These are phyloP conservation scores for Yarrowia sp. DNA, from an alignment of 805 yeast species.

Conservation along the genomic window DNA sequence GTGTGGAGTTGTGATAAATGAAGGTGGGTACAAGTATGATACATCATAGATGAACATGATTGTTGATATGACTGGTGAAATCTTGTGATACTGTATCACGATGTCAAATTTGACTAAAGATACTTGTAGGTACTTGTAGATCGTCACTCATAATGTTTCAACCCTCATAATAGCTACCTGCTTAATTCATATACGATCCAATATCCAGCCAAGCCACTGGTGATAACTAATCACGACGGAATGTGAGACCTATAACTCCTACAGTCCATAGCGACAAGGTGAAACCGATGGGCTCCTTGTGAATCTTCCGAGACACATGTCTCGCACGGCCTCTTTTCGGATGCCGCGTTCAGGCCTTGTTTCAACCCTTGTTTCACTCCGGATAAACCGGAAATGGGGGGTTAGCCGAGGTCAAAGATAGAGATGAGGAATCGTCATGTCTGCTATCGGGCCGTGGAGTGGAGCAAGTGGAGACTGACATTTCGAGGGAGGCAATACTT, in stretches of 20 bases:
- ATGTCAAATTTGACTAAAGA: no score
- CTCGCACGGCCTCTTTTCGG: constrained; percentile 3
- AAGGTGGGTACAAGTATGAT: no score
- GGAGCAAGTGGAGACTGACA: background rate
- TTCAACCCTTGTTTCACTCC: constrained; percentile 14
- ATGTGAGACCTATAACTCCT: background rate
- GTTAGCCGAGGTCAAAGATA: background rate
- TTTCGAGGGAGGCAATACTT: no score
- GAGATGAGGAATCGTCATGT: no score
- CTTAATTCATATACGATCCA: background rate
- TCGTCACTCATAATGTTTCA: no score
- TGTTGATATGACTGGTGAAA: no score
- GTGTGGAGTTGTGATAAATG: no score
- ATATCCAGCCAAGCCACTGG: background rate
- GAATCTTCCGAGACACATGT: constrained; percentile 18
- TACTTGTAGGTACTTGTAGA: no score
- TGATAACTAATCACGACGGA: constrained; percentile 2
- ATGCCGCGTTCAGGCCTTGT: background rate
- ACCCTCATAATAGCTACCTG: no score
- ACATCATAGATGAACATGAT: no score
- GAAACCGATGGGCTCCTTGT: background rate
- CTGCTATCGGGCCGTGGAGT: background rate
- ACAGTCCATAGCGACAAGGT: background rate
- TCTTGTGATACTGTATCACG: no score
- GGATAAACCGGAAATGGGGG: constrained; percentile 5